Evolutionary conservation across 495 filamentous ascomycete genomes (phyloP), one percentile per base, ranked within the genome.

Genomic region (Neurospora intermedia): DNA sequence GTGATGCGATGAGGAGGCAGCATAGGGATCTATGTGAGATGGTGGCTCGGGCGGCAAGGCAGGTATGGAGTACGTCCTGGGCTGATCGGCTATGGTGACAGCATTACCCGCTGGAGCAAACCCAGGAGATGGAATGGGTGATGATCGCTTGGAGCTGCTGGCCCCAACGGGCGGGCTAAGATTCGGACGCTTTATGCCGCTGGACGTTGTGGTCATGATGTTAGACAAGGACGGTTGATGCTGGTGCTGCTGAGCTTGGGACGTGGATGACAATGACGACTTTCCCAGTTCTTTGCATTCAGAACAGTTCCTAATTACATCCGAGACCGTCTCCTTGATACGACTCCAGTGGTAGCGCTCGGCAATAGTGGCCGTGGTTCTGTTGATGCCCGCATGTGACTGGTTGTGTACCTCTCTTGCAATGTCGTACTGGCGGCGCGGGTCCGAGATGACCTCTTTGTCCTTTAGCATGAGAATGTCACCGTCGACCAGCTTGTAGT

Each of bases 321-420:
- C 88, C 79, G 91, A 95, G 72, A 97, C 96, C 0, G 95, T 98
- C 80, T 98, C 95, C 80, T 98, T 99, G 83, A 99, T 98, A 42
- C 96, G 88, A n/a, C 96, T 94, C 96, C 96, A 99, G 80, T 98
- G 96, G 77, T 93, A 98, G 76, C 92, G 91, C 80, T 97, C 91
- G 3, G 96, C 94, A 75, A 99, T 97, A 27, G 90, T 91, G 10
- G 94, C 93, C 0, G 96, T 99, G 2, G 95, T 98, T 82, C 97
- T 98, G 86, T 99, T 99, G 82, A 99, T 98, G 71, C 96, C 96
- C 6, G 91, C 93, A 80, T 99, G 96, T n/a, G 89, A 85, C 69
- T 88, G 82, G 66, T 89, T 82, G 81, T 99, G 96, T 15, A 94
- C 86, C 43, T 85, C 83, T 43, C 90, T 85, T 7, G 94, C 93